These are phyloP conservation scores for Odontarrhena argentea DNA, from an alignment of 345 rosid genomes.

Conservation along the genomic window DNA sequence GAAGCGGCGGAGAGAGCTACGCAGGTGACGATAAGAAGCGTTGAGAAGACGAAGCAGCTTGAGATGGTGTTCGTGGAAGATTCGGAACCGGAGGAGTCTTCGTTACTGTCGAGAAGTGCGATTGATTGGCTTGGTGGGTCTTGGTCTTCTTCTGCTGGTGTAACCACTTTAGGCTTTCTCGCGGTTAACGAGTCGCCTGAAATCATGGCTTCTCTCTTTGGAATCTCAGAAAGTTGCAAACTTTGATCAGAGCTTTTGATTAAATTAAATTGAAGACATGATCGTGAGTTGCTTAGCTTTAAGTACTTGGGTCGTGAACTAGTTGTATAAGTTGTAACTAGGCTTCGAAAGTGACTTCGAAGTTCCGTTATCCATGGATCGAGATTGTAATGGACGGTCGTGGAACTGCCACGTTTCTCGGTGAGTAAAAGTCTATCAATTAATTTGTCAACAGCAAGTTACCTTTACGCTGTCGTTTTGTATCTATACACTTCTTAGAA, in stretches of 20 bases:
- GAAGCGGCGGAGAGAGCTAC: conserved; percentile 71
- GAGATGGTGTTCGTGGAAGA: conserved; percentile 33
- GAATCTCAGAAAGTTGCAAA: conserved; percentile 20
- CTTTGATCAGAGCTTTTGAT: conserved; percentile 2
- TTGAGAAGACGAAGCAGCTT: conserved; percentile 51
- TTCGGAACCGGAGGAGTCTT: conserved; percentile 42
- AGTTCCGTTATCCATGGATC: conserved; percentile 32
- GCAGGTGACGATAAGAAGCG: conserved; percentile 60
- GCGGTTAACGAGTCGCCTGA: conserved; percentile 38
- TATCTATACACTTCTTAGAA: neutral
- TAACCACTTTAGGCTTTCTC: conserved; percentile 42
- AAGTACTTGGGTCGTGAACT: conserved; percentile 11
- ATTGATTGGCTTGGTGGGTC: conserved; percentile 53
- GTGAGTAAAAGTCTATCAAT: neutral
- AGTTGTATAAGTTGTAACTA: neutral
- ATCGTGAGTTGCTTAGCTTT: conserved; percentile 2
- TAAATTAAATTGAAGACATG: neutral
- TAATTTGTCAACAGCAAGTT: conserved; percentile 7
- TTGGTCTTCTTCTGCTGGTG: conserved; percentile 48
- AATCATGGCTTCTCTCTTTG: conserved; percentile 24
- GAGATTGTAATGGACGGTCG: conserved; percentile 25
- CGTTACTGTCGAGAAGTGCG: conserved; percentile 61
- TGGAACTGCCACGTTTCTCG: conserved; percentile 26
- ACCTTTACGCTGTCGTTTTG: neutral
- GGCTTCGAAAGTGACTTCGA: conserved; percentile 29